Percentiles rank a stretch among this genome's conserved stretches.
Evolutionary conservation across 2,329 filamentous ascomycete genomes (phyloP).

Genomic region (Magnaporthiopsis incrustans): DNA sequence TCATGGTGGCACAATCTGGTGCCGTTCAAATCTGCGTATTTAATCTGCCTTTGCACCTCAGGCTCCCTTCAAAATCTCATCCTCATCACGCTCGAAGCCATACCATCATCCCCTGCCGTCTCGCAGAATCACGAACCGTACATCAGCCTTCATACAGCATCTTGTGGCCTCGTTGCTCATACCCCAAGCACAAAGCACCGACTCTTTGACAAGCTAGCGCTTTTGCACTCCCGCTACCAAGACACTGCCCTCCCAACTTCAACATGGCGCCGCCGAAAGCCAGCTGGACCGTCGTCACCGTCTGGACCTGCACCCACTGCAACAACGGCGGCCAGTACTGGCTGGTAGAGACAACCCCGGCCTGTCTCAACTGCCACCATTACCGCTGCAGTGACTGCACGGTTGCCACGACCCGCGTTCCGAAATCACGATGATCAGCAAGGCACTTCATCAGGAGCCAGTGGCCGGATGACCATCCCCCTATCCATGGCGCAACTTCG

Average conservation of each 20-base stretch:
- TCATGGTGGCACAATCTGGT: neutral
- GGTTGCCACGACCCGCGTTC: neutral
- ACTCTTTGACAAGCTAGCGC: neutral
- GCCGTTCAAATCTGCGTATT: neutral
- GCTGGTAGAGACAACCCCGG: neutral
- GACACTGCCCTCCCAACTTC: neutral
- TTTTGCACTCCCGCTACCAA: neutral
- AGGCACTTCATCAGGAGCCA: neutral
- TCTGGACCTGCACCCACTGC: slow-evolving; percentile 3
- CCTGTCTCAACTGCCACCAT: slow-evolving; percentile 2
- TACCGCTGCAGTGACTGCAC: neutral
- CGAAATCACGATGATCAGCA: neutral
- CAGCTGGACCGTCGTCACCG: too few species aligned
- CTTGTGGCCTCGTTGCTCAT: neutral
- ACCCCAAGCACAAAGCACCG: neutral
- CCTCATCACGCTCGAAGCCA: neutral
- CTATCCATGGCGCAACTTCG: neutral
- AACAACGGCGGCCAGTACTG: slow-evolving; percentile 2
- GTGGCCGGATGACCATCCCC: neutral
- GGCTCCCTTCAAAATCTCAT: neutral
- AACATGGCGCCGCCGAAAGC: neutral
- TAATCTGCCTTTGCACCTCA: neutral
- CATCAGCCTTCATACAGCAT: neutral
- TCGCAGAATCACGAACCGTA: neutral
- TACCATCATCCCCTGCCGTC: neutral